These are phyloP conservation scores for Carex pumila DNA, from an alignment of 176 grass and related monocot species.

Conservation along the genomic window DNA sequence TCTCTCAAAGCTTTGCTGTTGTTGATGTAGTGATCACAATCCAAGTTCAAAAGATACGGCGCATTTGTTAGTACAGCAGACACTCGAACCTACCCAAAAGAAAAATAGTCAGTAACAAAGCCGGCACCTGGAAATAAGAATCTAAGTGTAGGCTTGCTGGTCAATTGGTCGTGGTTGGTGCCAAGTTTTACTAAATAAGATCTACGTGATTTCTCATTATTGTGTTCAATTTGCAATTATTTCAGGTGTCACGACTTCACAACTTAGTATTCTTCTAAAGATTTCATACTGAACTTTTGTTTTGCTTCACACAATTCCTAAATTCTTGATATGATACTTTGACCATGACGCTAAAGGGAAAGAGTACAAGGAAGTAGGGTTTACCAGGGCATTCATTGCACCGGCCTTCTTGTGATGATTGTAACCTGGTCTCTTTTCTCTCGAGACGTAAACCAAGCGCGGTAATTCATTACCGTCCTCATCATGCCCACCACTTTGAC, in stretches of 20 bases:
- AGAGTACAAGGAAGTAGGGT: not conserved
- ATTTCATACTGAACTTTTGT: not conserved
- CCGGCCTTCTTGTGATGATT: conserved; percentile 95
- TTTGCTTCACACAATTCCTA: not conserved
- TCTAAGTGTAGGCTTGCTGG: not conserved
- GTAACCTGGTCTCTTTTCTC: conserved; percentile 91
- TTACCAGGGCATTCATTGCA: conserved; percentile 93
- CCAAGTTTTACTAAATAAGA: not conserved
- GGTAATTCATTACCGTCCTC: conserved; percentile 85
- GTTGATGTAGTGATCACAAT: conserved; percentile 95
- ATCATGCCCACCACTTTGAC: conserved; percentile 85
- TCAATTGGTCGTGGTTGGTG: not conserved
- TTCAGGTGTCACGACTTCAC: not conserved
- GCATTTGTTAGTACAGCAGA: conserved; percentile 82
- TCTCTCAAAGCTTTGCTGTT: conserved; percentile 86
- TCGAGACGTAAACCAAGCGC: conserved; percentile 81
- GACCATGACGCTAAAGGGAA: not conserved
- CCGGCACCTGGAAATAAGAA: not conserved
- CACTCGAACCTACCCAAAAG: conserved; percentile 61
- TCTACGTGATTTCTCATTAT: not conserved
- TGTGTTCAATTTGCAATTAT: not conserved
- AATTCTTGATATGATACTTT: not conserved
- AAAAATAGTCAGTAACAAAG: not conserved
- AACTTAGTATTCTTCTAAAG: not conserved
- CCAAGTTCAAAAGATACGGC: conserved; percentile 79